Base-by-base conservation (phyloP, 768 basidiomycete genomes). In the Mycena albidolilacea region DNA sequence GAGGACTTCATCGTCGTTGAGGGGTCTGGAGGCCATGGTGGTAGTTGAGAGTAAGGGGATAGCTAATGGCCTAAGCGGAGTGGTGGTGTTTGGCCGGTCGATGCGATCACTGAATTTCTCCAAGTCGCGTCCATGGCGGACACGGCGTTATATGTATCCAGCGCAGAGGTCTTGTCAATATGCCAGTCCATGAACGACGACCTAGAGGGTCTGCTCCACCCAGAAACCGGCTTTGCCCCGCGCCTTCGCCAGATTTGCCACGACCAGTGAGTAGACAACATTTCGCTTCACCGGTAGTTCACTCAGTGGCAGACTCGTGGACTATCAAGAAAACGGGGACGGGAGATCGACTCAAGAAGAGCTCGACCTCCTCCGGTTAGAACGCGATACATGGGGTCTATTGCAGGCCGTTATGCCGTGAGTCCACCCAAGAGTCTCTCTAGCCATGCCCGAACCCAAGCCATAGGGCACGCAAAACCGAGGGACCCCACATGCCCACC, bases 1-100 rank as follows among this genome's bases (percentile, higher is more conserved):
- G 78, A 96, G 87, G 21, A 98, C 97, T 83, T 99, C 97, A 77
- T 97, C 95, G 77, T 99, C 97, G 80, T 96, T 97, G 70, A 97
- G 85, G 35, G 96, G 89, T 76, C 95, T 87, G 58, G 91, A 89
- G 74, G 94, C 85, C 91, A 92, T 97, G 75, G 72, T 84, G 7
- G 77, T 57, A 17, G 46, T 30, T 10, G 10, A 19, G n/a, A 17
- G 59, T n/a, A 41, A n/a, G 10, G 39, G 5, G 41, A 61, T 43
- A 41, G 59, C 21, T 61, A 41, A 21, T 41, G 59, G 39, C 19
- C 0, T 63, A 63, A 63, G 63, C 63, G 63, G 30, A 30, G 30
- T 30, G 30, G 30, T 30, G 30, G 30, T 30, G 30, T 30, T 30
- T 30, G 30, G 30, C 30, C 5, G 15, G n/a, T 14, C 11, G 59